Conservation (phyloP, 257 asterid species). For the Plantago elongata region DNA sequence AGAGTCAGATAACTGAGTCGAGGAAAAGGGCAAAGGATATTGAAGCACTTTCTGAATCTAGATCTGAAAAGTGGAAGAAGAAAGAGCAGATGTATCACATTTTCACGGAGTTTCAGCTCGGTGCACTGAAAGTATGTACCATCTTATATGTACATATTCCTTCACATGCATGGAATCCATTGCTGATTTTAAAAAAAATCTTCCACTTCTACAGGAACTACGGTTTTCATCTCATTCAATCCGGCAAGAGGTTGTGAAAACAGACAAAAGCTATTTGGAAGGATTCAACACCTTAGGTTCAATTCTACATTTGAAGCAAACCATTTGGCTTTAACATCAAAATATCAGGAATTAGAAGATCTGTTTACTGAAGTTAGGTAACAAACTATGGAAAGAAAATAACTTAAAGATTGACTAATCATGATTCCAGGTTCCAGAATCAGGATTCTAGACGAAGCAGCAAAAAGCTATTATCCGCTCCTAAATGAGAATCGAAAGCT, state of each 20-base stretch:
- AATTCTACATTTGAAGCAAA: neutral
- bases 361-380: neutral
- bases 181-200: too few relatives aligned
- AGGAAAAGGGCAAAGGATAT: constrained; percentile 44
- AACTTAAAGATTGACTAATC: constrained; percentile 3
- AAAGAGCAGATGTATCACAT: constrained; percentile 50
- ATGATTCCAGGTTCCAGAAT: constrained; percentile 42
- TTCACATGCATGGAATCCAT: neutral
- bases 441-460: constrained; percentile 49
- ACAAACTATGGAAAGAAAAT: neutral
- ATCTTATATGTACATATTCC: neutral
- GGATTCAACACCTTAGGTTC: constrained; percentile 61
- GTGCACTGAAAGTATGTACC: constrained; percentile 64
- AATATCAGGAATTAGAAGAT: constrained; percentile 5
- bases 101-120: constrained; percentile 79
- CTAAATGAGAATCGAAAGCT: constrained; percentile 67
- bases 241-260: constrained; percentile 64
- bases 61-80: constrained; percentile 55
- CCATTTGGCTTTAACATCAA: constrained; percentile 2
- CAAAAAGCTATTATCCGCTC: constrained; percentile 46
- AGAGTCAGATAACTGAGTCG: constrained; percentile 33
- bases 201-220: constrained; percentile 47
- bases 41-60: constrained; percentile 46
- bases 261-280: constrained; percentile 58
- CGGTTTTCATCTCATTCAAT: constrained; percentile 64